Percentiles rank a stretch among this genome's conserved stretches.
Evolutionary conservation across 2,329 filamentous ascomycete species (phyloP).

Genomic region (Colletotrichum sp.): DNA sequence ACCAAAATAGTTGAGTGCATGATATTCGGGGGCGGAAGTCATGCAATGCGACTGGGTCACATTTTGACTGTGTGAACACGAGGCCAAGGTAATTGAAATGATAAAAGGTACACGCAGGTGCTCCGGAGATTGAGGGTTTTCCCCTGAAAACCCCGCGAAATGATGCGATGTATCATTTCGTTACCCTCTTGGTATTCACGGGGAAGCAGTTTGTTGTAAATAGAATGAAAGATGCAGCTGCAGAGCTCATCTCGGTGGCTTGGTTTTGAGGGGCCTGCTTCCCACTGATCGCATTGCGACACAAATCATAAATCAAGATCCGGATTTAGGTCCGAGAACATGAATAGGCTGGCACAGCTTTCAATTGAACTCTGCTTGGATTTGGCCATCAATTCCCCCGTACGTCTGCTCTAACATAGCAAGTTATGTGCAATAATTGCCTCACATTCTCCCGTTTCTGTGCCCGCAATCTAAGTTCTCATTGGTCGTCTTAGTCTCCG

Average conservation of each 20-base stretch:
- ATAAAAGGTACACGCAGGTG: not conserved
- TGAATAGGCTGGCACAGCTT: not conserved
- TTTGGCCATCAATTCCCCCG: not conserved
- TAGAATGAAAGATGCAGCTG: not conserved
- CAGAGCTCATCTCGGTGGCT: not conserved
- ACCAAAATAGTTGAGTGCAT: not conserved
- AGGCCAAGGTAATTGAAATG: not conserved
- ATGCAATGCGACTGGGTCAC: not conserved
- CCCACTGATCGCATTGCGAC: accelerated
- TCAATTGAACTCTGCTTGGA: not conserved
- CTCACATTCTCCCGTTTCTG: not conserved
- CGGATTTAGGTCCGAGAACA: not conserved
- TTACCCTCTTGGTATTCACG: not conserved
- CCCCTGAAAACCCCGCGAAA: accelerated
- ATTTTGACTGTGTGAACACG: not conserved
- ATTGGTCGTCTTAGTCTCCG: not conserved
- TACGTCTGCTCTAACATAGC: not conserved
- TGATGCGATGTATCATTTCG: not conserved
- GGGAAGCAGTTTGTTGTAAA: accelerated
- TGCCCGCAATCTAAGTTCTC: not conserved
- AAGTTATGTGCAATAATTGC: accelerated
- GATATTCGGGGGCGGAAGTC: not conserved
- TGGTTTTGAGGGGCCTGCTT: not conserved
- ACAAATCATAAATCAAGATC: not conserved
- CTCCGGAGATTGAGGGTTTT: accelerated